phyloP scores from a whole-genome alignment of 768 basidiomycete genomes.

The Hygrocybe coccinea region DNA sequence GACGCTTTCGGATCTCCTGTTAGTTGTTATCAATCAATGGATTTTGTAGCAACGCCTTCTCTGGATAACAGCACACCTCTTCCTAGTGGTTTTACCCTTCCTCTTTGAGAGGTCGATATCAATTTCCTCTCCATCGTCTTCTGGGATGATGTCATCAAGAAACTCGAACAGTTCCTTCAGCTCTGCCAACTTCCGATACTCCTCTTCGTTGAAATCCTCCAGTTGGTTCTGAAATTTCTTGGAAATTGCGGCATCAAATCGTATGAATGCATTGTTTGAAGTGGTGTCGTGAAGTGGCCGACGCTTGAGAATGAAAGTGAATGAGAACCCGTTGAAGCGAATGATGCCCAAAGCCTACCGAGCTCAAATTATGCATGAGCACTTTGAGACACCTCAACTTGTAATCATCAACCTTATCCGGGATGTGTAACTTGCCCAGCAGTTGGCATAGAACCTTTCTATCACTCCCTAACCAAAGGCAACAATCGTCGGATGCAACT shows the following conservation, averaged over 20 bases:
- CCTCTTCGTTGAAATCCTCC: slow-evolving; percentile 66
- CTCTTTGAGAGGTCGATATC: slow-evolving; percentile 38
- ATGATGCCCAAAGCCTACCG: slow-evolving; percentile 37
- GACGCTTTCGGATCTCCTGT: slow-evolving; percentile 58
- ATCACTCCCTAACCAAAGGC: slow-evolving; percentile 49
- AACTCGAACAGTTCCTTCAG: slow-evolving; percentile 64
- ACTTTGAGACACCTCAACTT: slow-evolving; percentile 60
- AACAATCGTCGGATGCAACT: slow-evolving; percentile 15
- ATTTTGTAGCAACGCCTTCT: neutral
- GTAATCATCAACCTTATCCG: slow-evolving; percentile 64
- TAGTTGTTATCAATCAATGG: slow-evolving; percentile 3
- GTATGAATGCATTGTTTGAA: slow-evolving; percentile 63
- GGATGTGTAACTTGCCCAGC: slow-evolving; percentile 62
- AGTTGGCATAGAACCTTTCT: slow-evolving; percentile 61
- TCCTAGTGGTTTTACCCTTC: slow-evolving; percentile 36
- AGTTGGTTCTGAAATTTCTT: slow-evolving; percentile 73
- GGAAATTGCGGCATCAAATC: slow-evolving; percentile 59
- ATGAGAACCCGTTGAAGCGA: neutral
- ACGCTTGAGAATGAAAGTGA: slow-evolving; percentile 22
- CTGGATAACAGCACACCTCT: slow-evolving; percentile 31
- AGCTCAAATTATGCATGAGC: slow-evolving; percentile 53
- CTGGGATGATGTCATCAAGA: slow-evolving; percentile 64
- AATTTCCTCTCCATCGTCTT: slow-evolving; percentile 53
- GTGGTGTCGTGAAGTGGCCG: slow-evolving; percentile 48
- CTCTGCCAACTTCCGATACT: slow-evolving; percentile 59